Conservation (phyloP, 768 basidiomycete genomes). For the Auriscalpium microsporum region DNA sequence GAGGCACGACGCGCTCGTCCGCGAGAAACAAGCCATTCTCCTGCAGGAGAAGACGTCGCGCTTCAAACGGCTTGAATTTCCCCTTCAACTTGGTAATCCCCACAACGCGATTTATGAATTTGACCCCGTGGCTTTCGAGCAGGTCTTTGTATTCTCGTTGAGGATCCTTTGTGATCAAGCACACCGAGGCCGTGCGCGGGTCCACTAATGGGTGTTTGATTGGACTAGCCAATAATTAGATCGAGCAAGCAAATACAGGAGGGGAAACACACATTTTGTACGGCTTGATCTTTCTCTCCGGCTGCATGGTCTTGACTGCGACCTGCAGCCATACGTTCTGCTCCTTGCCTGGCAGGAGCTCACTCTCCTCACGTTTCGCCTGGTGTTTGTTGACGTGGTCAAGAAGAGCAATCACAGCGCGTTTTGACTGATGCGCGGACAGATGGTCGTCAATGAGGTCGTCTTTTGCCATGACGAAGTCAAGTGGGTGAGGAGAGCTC, state of each 20-base stretch:
- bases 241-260: background rate
- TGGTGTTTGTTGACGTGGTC: conserved; percentile 59
- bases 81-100: conserved; percentile 89
- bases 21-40: conserved; percentile 92
- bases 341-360: conserved; percentile 72
- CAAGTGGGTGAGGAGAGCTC: too few species aligned
- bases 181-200: conserved; percentile 72
- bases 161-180: conserved; percentile 92
- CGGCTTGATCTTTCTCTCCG: conserved; percentile 72
- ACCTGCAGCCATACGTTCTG: conserved; percentile 87
- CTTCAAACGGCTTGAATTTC: conserved; percentile 82
- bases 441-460: conserved; percentile 65
- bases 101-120: conserved; percentile 87
- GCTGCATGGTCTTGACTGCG: conserved; percentile 74
- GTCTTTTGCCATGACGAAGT: background rate
- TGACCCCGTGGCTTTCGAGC: conserved; percentile 65
- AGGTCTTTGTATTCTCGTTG: conserved; percentile 96
- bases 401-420: conserved; percentile 73
- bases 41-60: conserved; percentile 71
- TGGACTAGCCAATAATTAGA: conserved; percentile 35
- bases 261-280: conserved; percentile 63
- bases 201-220: conserved; percentile 78
- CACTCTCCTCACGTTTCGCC: conserved; percentile 56
- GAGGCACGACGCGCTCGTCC: conserved; percentile 82
- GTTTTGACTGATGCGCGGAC: conserved; percentile 61